These are phyloP conservation scores for Sugiyamaella sp. DNA, from an alignment of 1,139 yeast genomes.

Conservation along the genomic window DNA sequence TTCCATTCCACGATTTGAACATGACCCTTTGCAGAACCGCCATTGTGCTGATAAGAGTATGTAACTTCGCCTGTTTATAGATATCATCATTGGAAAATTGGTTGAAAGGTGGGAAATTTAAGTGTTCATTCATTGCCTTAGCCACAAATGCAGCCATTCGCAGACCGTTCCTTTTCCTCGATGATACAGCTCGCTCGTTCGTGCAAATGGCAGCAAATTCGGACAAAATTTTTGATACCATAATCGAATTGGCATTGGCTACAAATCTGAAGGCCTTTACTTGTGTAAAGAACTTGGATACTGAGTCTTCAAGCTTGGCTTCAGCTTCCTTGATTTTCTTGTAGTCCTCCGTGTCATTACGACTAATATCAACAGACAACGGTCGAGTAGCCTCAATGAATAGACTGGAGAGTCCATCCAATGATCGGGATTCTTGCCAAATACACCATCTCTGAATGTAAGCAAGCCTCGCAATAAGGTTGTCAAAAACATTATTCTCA, in stretches of 20 bases:
- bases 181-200: constrained; percentile 32
- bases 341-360: constrained; percentile 34
- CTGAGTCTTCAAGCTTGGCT: constrained; percentile 26
- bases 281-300: constrained; percentile 27
- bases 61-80: constrained; percentile 24
- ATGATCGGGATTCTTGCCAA: constrained; percentile 35
- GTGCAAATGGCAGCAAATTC: constrained; percentile 34
- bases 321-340: constrained; percentile 37
- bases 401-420: constrained; percentile 26
- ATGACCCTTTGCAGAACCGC: constrained; percentile 33
- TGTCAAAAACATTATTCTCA: constrained; percentile 10
- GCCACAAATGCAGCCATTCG: constrained; percentile 40
- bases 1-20: constrained; percentile 31
- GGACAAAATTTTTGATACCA: constrained; percentile 37
- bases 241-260: constrained; percentile 35
- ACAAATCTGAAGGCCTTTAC: constrained; percentile 39
- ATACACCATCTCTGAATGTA: constrained; percentile 35
- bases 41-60: constrained; percentile 28
- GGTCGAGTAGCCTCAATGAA: constrained; percentile 35
- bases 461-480: constrained; percentile 31
- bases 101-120: constrained; percentile 28
- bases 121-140: constrained; percentile 34
- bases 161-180: constrained; percentile 35
- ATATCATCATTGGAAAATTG: constrained; percentile 17
- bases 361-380: constrained; percentile 29